Evolutionary conservation across 2,329 filamentous ascomycete species (phyloP).

Genomic region (Gremmenia infestans): DNA sequence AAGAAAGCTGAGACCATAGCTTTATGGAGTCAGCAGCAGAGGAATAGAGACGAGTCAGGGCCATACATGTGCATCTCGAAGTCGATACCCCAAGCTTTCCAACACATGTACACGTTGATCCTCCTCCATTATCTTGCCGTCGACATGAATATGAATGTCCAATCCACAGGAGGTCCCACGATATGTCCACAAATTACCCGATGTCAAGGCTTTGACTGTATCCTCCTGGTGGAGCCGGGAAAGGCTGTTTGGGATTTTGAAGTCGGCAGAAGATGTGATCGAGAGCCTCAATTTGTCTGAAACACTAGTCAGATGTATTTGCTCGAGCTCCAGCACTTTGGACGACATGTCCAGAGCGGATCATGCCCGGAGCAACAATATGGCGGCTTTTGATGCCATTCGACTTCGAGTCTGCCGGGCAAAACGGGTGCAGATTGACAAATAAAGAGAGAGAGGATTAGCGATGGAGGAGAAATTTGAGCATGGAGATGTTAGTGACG

Average conservation of each 20-base stretch:
- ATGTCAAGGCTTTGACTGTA: slow-evolving; percentile 15
- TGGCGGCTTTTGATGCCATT: neutral
- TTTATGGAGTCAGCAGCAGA: slow-evolving; percentile 12
- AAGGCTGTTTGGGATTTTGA: slow-evolving; percentile 6
- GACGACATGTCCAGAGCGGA: slow-evolving; percentile 14
- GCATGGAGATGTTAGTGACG: neutral
- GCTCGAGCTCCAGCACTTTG: slow-evolving; percentile 14
- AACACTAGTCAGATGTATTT: slow-evolving; percentile 9
- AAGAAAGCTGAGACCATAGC: slow-evolving; percentile 25
- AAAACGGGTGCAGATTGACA: neutral
- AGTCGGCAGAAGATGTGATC: slow-evolving; percentile 4
- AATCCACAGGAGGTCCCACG: slow-evolving; percentile 19
- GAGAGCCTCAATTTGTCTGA: slow-evolving; percentile 15
- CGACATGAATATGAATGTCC: slow-evolving; percentile 16
- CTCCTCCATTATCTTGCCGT: slow-evolving; percentile 13
- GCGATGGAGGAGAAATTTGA: neutral
- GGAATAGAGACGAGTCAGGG: neutral
- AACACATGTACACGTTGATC: slow-evolving; percentile 1
- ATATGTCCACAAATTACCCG: slow-evolving; percentile 22
- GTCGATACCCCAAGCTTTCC: slow-evolving; percentile 13
- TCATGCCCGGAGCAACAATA: slow-evolving; percentile 1
- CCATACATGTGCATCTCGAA: slow-evolving; percentile 22
- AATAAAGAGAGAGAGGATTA: neutral
- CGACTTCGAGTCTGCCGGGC: neutral
- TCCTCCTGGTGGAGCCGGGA: neutral